phyloP scores from a whole-genome alignment of 2,329 filamentous ascomycete species.

The Tolypocladium paradoxum region DNA sequence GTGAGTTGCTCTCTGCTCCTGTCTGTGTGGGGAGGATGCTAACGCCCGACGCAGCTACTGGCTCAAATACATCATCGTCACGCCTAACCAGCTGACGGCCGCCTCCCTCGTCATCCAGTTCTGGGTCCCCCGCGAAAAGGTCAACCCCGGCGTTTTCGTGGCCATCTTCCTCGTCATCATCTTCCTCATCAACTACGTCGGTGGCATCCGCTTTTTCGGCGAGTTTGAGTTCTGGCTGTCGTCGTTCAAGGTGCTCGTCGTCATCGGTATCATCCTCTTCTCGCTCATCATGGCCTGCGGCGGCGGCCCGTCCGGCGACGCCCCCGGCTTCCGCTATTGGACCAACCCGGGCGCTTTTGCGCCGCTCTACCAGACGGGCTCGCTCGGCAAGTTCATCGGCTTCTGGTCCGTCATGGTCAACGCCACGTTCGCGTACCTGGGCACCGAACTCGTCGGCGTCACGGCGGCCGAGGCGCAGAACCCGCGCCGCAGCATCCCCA shows the following conservation, averaged over 20 bases:
- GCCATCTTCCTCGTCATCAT: constrained; percentile 56
- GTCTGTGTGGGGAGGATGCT: background rate
- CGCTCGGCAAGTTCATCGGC: constrained; percentile 42
- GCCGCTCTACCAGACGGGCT: constrained; percentile 14
- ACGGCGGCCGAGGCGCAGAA: constrained; percentile 74
- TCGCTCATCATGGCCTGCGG: constrained; percentile 53
- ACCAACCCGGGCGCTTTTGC: constrained; percentile 41
- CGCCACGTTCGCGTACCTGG: constrained; percentile 69
- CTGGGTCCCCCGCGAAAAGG: constrained; percentile 53
- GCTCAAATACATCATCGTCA: constrained; percentile 77
- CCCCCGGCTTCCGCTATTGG: constrained; percentile 58
- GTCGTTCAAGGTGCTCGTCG: constrained; percentile 58
- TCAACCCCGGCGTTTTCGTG: constrained; percentile 75
- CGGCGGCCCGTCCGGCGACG: constrained; percentile 52
- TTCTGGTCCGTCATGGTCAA: constrained; percentile 66
- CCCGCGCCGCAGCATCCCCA: constrained; percentile 64
- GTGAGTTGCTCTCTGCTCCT: constrained; percentile 28
- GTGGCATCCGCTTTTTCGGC: constrained; percentile 55
- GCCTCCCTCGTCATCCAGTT: constrained; percentile 69
- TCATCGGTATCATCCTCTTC: constrained; percentile 55
- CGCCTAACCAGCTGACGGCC: constrained; percentile 76
- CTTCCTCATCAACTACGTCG: constrained; percentile 51
- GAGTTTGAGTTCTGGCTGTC: constrained; percentile 53
- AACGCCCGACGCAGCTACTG: constrained; percentile 33
- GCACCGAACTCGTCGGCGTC: constrained; percentile 66